Evolutionary conservation across 2,329 filamentous ascomycete species (phyloP).

Genomic region (Calonectria multiphialidica): DNA sequence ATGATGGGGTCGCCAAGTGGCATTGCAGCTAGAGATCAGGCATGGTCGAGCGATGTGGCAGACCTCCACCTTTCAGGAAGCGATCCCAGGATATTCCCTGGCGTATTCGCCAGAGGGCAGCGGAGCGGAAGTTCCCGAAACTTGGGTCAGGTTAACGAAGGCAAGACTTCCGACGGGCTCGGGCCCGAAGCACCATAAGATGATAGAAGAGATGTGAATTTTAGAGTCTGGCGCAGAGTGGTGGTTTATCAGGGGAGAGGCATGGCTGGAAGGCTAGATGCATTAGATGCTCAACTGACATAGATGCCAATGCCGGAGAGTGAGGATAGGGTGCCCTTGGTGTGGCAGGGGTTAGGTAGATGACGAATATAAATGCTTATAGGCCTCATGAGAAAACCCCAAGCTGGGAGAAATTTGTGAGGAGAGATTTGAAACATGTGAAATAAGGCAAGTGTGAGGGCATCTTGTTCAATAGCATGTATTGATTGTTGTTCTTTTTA

Average conservation of each 20-base stretch:
- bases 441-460: neutral
- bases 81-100: slow-evolving; percentile 80
- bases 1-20: slow-evolving; percentile 36
- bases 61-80: slow-evolving; percentile 65
- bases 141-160: slow-evolving; percentile 41
- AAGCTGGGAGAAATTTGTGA: neutral
- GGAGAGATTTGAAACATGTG: neutral
- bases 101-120: slow-evolving; percentile 69
- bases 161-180: slow-evolving; percentile 33
- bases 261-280: neutral
- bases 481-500: too few relatives aligned
- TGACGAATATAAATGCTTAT: neutral
- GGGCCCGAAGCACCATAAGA: slow-evolving; percentile 24
- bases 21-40: slow-evolving; percentile 47
- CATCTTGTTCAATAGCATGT: too few relatives aligned
- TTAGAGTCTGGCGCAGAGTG: neutral
- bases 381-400: neutral
- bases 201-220: neutral
- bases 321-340: neutral
- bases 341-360: neutral
- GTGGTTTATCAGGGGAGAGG: neutral
- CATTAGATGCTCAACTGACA: neutral
- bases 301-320: neutral
- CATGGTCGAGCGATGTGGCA: slow-evolving; percentile 54
- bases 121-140: slow-evolving; percentile 56